These are phyloP conservation scores for Teunomyces atbi DNA, from an alignment of 805 yeast genomes.

Conservation along the genomic window DNA sequence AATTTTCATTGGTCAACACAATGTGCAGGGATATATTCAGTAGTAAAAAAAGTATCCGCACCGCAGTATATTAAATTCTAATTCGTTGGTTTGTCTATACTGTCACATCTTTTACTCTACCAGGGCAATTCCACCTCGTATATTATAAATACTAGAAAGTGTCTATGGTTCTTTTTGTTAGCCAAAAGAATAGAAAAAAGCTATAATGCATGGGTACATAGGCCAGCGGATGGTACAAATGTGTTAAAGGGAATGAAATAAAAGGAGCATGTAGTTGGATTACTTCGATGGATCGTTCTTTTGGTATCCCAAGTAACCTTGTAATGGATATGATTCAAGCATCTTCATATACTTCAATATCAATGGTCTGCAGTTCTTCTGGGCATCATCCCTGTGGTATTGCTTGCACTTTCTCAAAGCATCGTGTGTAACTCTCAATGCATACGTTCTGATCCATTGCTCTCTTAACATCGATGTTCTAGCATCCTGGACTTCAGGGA, in stretches of 20 bases:
- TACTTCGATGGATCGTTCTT: conserved; percentile 82
- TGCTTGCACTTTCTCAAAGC: conserved; percentile 80
- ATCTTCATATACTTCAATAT: conserved; percentile 75
- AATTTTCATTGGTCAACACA: conserved; percentile 3
- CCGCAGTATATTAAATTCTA: neutral
- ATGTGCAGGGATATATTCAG: neutral
- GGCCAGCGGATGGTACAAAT: conserved; percentile 6
- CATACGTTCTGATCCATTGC: conserved; percentile 72
- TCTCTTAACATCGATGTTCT: conserved; percentile 76
- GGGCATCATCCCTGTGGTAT: conserved; percentile 46
- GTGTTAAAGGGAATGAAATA: conserved; percentile 3
- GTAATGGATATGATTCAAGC: conserved; percentile 65
- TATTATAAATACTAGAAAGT: conserved; percentile 4
- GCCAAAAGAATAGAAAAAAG: conserved; percentile 5
- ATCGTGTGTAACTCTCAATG: conserved; percentile 64
- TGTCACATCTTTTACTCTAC: neutral
- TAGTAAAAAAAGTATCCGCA: neutral
- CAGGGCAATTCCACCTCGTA: conserved; percentile 4
- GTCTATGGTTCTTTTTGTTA: conserved; percentile 5
- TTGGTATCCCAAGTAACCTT: conserved; percentile 82
- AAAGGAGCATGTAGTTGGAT: conserved; percentile 3
- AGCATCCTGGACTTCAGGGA: conserved; percentile 63
- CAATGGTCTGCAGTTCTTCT: conserved; percentile 76
- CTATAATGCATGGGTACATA: conserved; percentile 6
- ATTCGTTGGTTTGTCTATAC: neutral